Base-by-base conservation (phyloP, 83 land plant genomes). In the Larix sibirica region DNA sequence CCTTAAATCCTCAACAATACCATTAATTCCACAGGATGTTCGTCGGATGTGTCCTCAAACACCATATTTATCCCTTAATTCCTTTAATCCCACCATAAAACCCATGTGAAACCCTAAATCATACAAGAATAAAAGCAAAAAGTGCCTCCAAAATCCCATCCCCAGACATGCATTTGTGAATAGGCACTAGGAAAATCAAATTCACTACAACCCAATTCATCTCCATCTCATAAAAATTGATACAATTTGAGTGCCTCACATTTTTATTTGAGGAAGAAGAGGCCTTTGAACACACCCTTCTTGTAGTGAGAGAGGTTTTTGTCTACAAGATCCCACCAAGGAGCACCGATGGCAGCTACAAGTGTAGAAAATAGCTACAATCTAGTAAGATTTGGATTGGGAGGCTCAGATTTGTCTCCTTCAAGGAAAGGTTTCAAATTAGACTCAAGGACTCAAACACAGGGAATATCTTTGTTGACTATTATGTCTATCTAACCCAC, bases 341-440 rank as follows among this genome's bases (percentile, higher is more conserved):
- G 68, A 83, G 89, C 81, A 91, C 96, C 75, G 89, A 92, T 84
- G 99, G 98, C 74, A 98, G 98, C 8, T 97, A 94, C 89, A 97
- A 97, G 85, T 97, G 99, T 82, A 97, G 97, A 47, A 98, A 97
- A 84, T 96, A 98, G 99, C 94, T 97, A 7, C 99, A 97, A 82
- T 90, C 99, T 75, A 98, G 96, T 86, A 93, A 92, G 90, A 97
- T 97, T 91, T 97, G 99, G 99, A 86, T 97, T 23, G 99, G 99
- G 20, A 90, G 99, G 10, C 90, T 97, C 82, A 90, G 94, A 31
- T 93, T 96, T 21, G 94, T 96, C 9, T 97, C 99, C 23, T 85
- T 91, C 85, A 83, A 86, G 81, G 92, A 87, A 63, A 90, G 89
- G 9, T 97, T 98, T 83, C 97, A 97, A 90, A 92, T 96, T 85